These are phyloP conservation scores for Calonectria pseudoreteaudii DNA, from an alignment of 2,329 filamentous ascomycete genomes.

Conservation along the genomic window DNA sequence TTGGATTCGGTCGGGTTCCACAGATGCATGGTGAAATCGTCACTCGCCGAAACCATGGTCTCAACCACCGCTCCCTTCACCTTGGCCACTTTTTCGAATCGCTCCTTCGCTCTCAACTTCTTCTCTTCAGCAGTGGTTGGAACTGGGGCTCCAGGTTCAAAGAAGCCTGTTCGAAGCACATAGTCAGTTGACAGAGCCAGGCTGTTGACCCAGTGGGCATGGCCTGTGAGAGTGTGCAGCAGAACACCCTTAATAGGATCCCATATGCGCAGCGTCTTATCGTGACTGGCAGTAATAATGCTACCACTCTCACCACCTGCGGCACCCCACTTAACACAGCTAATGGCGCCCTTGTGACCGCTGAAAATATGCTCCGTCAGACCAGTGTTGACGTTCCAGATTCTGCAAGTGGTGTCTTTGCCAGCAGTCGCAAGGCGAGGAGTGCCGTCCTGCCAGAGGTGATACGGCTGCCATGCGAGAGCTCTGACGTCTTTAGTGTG, in stretches of 20 bases:
- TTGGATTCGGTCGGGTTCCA: background rate
- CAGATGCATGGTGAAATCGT: constrained; percentile 1
- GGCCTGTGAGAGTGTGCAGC: background rate
- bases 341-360: background rate
- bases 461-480: background rate
- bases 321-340: background rate
- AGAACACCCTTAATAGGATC: background rate
- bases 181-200: background rate
- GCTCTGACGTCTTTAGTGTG: background rate
- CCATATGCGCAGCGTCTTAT: constrained; percentile 1
- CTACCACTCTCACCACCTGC: background rate
- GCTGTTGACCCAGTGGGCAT: background rate
- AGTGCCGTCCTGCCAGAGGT: background rate
- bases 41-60: background rate
- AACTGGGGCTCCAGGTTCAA: background rate
- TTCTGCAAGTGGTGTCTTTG: background rate
- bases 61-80: background rate
- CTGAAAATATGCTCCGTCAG: background rate
- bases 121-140: background rate
- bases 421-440: background rate
- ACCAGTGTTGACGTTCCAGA: background rate
- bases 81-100: background rate
- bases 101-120: background rate
- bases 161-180: background rate
- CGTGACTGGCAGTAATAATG: background rate